phyloP scores from a whole-genome alignment of 495 filamentous ascomycete species.

The Neurospora cerealis region DNA sequence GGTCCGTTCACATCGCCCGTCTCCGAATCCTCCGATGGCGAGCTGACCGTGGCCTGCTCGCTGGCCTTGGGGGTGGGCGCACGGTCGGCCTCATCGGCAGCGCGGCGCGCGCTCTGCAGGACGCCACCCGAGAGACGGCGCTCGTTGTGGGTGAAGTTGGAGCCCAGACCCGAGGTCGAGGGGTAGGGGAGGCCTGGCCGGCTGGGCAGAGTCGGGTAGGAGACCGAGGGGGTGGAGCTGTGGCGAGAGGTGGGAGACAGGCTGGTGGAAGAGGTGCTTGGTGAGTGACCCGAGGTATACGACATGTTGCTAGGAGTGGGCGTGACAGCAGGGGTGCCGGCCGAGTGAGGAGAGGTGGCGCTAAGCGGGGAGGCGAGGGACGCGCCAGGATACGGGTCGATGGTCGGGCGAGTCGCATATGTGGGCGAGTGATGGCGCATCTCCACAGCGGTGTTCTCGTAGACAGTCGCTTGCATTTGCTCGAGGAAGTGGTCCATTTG shows the following conservation, averaged over 20 bases:
- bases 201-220: constrained; percentile 68
- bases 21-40: constrained; percentile 33
- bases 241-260: constrained; percentile 57
- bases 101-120: constrained; percentile 53
- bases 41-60: constrained; percentile 28
- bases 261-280: constrained; percentile 51
- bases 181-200: constrained; percentile 50
- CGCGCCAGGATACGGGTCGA: constrained; percentile 44
- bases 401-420: constrained; percentile 32
- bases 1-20: constrained; percentile 23
- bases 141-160: constrained; percentile 68
- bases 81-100: constrained; percentile 32
- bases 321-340: constrained; percentile 73
- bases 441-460: constrained; percentile 64
- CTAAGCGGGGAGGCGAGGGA: constrained; percentile 51
- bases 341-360: constrained; percentile 43
- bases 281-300: constrained; percentile 80
- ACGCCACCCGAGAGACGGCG: constrained; percentile 79
- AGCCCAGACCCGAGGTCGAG: constrained; percentile 70
- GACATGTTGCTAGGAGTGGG: constrained; percentile 81
- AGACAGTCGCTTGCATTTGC: constrained; percentile 89
- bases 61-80: constrained; percentile 42
- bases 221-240: constrained; percentile 42
- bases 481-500: constrained; percentile 89
- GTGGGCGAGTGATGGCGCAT: constrained; percentile 70